A percentile compares a stretch with the other conserved stretches of the same genome.
phyloP scores from a whole-genome alignment of 495 filamentous ascomycete species.

The Neurospora sp. region DNA sequence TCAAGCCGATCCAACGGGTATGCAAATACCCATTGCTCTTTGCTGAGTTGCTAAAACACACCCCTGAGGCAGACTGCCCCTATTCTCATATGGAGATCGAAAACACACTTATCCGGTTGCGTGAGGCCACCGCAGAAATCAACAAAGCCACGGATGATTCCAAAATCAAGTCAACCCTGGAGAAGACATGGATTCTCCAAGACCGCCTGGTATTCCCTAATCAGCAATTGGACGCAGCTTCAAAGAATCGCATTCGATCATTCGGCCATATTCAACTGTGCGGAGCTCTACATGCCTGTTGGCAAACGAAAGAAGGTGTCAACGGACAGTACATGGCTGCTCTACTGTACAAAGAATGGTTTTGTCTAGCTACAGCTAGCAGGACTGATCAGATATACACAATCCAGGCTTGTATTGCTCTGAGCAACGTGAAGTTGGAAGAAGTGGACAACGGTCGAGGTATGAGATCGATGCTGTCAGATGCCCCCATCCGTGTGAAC shows the following conservation, averaged over 20 bases:
- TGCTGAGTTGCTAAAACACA: constrained; percentile 68
- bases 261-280: constrained; percentile 79
- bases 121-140: constrained; percentile 61
- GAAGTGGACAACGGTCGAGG: constrained; percentile 74
- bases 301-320: constrained; percentile 55
- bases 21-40: constrained; percentile 90
- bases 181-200: constrained; percentile 69
- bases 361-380: constrained; percentile 63
- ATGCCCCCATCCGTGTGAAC: not conserved
- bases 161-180: constrained; percentile 46
- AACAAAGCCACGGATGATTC: constrained; percentile 65
- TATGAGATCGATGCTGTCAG: constrained; percentile 25
- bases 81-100: constrained; percentile 69
- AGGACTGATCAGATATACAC: constrained; percentile 53
- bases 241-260: constrained; percentile 52
- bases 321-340: constrained; percentile 78
- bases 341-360: constrained; percentile 71
- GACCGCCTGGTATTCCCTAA: constrained; percentile 65
- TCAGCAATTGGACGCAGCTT: constrained; percentile 39
- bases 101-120: constrained; percentile 59
- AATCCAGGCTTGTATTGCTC: constrained; percentile 63
- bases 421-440: constrained; percentile 64
- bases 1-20: constrained; percentile 82
- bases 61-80: constrained; percentile 74
- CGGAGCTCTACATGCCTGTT: constrained; percentile 78